These are phyloP conservation scores for Penicillium sp. DNA, from an alignment of 2,329 filamentous ascomycete species.

Conservation along the genomic window DNA sequence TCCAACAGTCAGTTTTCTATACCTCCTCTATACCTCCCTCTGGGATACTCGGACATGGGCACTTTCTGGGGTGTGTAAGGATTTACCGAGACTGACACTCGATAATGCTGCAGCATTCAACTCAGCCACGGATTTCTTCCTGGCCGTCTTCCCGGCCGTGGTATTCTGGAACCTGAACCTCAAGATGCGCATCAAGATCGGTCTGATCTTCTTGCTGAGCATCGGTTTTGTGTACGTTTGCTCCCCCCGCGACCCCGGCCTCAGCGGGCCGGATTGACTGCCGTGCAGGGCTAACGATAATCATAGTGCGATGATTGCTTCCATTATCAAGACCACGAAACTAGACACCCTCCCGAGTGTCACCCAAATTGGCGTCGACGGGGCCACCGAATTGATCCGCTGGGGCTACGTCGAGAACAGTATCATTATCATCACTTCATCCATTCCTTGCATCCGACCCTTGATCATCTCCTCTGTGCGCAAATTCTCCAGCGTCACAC, in stretches of 20 bases:
- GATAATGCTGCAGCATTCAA: slow-evolving; percentile 17
- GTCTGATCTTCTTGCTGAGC: slow-evolving; percentile 24
- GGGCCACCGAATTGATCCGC: slow-evolving; percentile 23
- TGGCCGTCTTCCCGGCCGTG: slow-evolving; percentile 25
- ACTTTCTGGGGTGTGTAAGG: too few species aligned
- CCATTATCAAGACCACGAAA: slow-evolving; percentile 29
- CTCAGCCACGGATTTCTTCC: slow-evolving; percentile 24
- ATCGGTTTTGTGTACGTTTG: slow-evolving; percentile 23
- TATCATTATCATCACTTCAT: slow-evolving; percentile 29
- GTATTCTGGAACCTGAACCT: slow-evolving; percentile 29
- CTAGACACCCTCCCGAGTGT: slow-evolving; percentile 21
- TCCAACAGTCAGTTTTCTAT: slow-evolving; percentile 18
- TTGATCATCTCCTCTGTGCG: slow-evolving; percentile 27
- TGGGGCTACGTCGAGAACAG: slow-evolving; percentile 27
- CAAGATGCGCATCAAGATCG: slow-evolving; percentile 24
- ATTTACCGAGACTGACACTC: too few species aligned
- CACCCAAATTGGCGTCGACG: slow-evolving; percentile 22
- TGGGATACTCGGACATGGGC: too few species aligned
- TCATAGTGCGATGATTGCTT: slow-evolving; percentile 27
- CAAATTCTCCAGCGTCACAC: slow-evolving; percentile 25
- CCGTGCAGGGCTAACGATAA: not conserved
- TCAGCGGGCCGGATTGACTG: not conserved
- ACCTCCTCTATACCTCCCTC: not conserved
- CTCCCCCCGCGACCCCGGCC: not conserved
- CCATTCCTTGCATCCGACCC: slow-evolving; percentile 27